Percentiles rank a stretch among this genome's conserved stretches.
Evolutionary conservation across 1,284 basidiomycete species (phyloP).

Genomic region (Ustilago vetiveriae): DNA sequence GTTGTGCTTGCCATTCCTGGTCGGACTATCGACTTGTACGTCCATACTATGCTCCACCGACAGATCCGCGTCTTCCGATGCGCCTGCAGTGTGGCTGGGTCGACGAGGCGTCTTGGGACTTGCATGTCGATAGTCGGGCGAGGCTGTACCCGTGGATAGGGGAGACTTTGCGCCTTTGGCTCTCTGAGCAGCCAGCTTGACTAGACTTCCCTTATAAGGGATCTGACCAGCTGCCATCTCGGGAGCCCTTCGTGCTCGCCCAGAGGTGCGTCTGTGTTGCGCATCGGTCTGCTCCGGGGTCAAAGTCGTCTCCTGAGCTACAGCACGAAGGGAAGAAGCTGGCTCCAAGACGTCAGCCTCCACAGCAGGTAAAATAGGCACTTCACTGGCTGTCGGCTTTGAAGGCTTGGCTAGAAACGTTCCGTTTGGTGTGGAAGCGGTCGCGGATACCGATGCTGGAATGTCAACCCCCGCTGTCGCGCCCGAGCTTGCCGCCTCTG

Average conservation of each 20-base stretch:
- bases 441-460: neutral
- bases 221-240: slow-evolving; percentile 53
- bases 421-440: neutral
- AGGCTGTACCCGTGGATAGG: slow-evolving; percentile 20
- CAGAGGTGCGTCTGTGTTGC: slow-evolving; percentile 35
- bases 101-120: slow-evolving; percentile 22
- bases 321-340: neutral
- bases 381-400: neutral
- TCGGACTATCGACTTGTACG: slow-evolving; percentile 2
- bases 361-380: neutral
- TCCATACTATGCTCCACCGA: too few species aligned
- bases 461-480: neutral
- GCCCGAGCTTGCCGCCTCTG: neutral
- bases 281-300: slow-evolving; percentile 12
- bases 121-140: slow-evolving; percentile 28
- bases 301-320: neutral
- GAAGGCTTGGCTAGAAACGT: neutral
- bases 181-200: slow-evolving; percentile 44
- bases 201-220: slow-evolving; percentile 44
- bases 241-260: slow-evolving; percentile 40
- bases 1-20: slow-evolving; percentile 8
- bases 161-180: slow-evolving; percentile 39
- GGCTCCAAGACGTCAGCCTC: neutral
- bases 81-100: neutral
- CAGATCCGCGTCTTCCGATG: neutral